Evolutionary conservation across 176 grass and related monocot species (phyloP).

Genomic region (Triticum monococcum): DNA sequence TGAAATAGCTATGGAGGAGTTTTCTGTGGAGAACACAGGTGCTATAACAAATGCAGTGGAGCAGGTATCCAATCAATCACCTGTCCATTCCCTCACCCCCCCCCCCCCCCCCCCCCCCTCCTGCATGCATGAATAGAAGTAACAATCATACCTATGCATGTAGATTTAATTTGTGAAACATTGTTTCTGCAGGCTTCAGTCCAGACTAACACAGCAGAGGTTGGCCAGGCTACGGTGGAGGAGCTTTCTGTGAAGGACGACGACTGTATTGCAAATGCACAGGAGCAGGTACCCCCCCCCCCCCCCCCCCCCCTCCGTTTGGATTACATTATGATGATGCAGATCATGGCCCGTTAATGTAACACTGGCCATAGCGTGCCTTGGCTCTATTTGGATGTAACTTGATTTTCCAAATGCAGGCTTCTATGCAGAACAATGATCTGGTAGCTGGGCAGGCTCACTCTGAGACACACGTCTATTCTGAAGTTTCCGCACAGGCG

Average conservation of each 20-base stretch:
- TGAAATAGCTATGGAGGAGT: background rate
- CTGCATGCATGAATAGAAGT: slow-evolving; percentile 6
- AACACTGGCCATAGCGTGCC: background rate
- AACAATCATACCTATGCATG: background rate
- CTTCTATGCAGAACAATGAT: slow-evolving; percentile 1
- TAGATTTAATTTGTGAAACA: background rate
- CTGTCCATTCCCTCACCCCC: background rate
- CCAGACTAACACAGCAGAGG: background rate
- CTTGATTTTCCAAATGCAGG: slow-evolving; percentile 1
- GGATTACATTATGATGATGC: background rate
- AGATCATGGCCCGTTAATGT: background rate
- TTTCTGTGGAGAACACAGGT: background rate
- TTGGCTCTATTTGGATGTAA: background rate
- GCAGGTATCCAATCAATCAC: slow-evolving; percentile 15
- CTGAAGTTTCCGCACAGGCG: slow-evolving; percentile 1
- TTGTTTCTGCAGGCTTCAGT: slow-evolving; percentile 24
- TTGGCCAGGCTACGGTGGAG: background rate
- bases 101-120: too few relatives aligned
- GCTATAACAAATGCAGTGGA: slow-evolving; percentile 5
- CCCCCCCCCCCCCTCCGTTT: background rate
- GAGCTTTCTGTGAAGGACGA: slow-evolving; percentile 19
- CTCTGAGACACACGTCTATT: slow-evolving; percentile 1
- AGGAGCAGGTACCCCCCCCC: slow-evolving; percentile 17
- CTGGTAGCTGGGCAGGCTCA: slow-evolving; percentile 8
- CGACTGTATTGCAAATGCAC: background rate